Percentiles rank a stretch among this genome's conserved stretches.
phyloP scores from a whole-genome alignment of 805 yeast genomes.

The Starmera quercuum region DNA sequence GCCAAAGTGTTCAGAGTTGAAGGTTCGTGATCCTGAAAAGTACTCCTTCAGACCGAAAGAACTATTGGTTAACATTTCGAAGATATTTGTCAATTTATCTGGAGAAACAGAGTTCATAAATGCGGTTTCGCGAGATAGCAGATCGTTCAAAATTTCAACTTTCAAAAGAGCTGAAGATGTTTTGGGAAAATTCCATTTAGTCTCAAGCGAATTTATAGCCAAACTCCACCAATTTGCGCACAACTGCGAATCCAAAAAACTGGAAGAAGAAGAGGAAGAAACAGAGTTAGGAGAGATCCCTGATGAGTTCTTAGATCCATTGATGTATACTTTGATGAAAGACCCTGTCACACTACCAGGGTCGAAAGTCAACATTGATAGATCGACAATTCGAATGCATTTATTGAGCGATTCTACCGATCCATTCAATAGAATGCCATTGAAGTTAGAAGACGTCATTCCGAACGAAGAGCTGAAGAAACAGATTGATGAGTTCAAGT shows the following conservation, averaged over 20 bases:
- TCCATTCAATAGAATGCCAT: constrained; percentile 92
- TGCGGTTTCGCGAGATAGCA: constrained; percentile 86
- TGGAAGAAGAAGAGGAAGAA: constrained; percentile 73
- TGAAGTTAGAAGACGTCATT: constrained; percentile 79
- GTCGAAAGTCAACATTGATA: constrained; percentile 77
- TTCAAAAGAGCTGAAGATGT: constrained; percentile 69
- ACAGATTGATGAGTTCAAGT: constrained; percentile 44
- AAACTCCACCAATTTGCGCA: constrained; percentile 49
- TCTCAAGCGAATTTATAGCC: constrained; percentile 46
- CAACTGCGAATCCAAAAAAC: constrained; percentile 53
- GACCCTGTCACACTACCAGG: constrained; percentile 94
- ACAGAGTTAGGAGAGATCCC: constrained; percentile 88
- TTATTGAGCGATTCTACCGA: constrained; percentile 91
- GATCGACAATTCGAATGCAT: constrained; percentile 90
- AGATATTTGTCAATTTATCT: constrained; percentile 69
- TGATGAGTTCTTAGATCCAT: constrained; percentile 93
- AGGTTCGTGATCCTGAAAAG: constrained; percentile 75
- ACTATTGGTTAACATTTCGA: constrained; percentile 59
- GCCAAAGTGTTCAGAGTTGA: constrained; percentile 83
- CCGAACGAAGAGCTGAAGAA: constrained; percentile 66
- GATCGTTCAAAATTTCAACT: constrained; percentile 67
- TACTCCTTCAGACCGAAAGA: constrained; percentile 78
- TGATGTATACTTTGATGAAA: constrained; percentile 92
- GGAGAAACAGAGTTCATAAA: constrained; percentile 55
- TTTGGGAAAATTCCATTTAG: constrained; percentile 45